Conservation (phyloP, 495 filamentous ascomycete genomes). For the Rostrohypoxylon terebratum region DNA sequence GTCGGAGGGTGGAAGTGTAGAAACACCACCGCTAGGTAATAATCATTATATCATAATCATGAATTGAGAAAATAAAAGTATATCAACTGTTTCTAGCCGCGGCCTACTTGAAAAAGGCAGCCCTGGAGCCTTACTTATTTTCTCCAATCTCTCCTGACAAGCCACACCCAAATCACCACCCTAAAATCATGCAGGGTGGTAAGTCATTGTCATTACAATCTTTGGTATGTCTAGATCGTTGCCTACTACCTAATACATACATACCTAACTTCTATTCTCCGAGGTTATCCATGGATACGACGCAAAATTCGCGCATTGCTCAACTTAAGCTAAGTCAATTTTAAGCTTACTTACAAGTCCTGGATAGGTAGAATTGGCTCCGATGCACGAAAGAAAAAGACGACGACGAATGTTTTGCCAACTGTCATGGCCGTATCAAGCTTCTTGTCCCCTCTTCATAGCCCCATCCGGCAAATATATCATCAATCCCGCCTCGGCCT, state of each 20-base stretch:
- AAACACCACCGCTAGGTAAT: background rate
- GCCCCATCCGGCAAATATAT: conserved; percentile 15
- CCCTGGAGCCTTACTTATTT: background rate
- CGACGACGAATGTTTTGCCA: background rate
- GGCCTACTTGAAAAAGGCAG: background rate
- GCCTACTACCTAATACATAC: too few species aligned
- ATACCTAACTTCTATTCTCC: background rate
- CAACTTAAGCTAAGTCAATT: background rate
- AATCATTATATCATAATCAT: background rate
- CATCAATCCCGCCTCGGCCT: conserved; percentile 1
- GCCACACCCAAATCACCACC: conserved; percentile 6
- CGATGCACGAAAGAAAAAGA: background rate
- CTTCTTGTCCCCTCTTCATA: conserved; percentile 19
- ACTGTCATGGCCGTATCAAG: conserved; percentile 24
- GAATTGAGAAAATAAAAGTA: background rate
- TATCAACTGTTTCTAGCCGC: background rate
- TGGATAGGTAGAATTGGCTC: background rate
- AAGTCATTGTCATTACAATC: background rate
- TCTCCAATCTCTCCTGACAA: background rate
- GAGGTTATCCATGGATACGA: background rate
- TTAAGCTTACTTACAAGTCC: background rate
- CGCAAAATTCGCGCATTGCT: background rate
- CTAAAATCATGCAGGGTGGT: background rate
- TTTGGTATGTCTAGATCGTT: background rate
- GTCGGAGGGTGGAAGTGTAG: conserved; percentile 19